Percentiles rank a stretch among this genome's conserved stretches.
These are phyloP conservation scores for Trametes villosa DNA, from an alignment of 768 basidiomycete genomes.

Conservation along the genomic window DNA sequence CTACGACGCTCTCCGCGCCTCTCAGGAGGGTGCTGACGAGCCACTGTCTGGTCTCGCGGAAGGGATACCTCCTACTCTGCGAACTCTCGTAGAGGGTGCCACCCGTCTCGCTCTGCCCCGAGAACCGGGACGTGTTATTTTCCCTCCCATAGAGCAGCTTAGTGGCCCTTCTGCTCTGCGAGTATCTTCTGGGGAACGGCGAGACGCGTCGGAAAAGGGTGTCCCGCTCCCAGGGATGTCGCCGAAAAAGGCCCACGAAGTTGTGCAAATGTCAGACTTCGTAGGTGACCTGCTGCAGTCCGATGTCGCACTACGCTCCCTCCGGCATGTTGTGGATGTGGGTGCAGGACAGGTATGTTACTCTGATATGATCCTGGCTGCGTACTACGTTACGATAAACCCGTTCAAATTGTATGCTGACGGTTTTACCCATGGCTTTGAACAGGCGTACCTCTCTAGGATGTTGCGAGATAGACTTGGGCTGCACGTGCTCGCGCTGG, in stretches of 20 bases:
- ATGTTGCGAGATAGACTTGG: conserved; percentile 38
- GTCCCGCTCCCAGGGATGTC: conserved; percentile 57
- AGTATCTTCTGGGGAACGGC: neutral
- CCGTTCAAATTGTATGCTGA: neutral
- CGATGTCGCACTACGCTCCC: conserved; percentile 25
- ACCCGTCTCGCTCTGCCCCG: neutral
- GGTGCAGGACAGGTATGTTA: conserved; percentile 68
- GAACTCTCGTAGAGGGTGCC: neutral
- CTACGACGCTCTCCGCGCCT: conserved; percentile 4
- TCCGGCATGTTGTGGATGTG: conserved; percentile 63
- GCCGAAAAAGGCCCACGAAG: conserved; percentile 78
- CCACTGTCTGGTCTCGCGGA: neutral
- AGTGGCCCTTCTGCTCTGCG: neutral
- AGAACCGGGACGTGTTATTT: neutral
- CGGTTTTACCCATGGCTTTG: neutral
- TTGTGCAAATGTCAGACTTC: conserved; percentile 63
- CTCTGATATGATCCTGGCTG: neutral
- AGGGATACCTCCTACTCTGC: neutral
- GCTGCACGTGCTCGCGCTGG: conserved; percentile 66
- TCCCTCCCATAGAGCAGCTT: neutral
- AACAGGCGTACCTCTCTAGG: conserved; percentile 72
- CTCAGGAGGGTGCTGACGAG: too few relatives aligned
- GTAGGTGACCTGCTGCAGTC: conserved; percentile 43
- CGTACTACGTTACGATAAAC: neutral
- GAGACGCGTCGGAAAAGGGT: too few relatives aligned